phyloP scores from a whole-genome alignment of 2,329 filamentous ascomycete species.

The Fusarium sp. region DNA sequence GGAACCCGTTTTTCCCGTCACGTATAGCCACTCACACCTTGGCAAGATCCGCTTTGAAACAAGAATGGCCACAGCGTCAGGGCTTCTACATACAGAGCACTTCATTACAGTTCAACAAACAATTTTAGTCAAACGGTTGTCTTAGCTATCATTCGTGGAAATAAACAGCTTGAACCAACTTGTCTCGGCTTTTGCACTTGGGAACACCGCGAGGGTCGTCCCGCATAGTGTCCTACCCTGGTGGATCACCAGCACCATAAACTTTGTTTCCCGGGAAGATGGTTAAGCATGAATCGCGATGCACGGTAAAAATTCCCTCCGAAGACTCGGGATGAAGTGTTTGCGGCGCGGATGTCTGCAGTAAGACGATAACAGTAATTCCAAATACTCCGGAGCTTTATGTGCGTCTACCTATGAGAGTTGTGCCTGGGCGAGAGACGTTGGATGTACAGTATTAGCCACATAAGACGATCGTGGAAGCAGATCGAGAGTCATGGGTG shows the following conservation, averaged over 20 bases:
- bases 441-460: neutral
- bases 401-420: neutral
- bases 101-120: neutral
- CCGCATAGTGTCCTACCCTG: neutral
- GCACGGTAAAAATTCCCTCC: neutral
- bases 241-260: conserved; percentile 3
- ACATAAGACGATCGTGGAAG: neutral
- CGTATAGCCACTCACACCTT: conserved; percentile 5
- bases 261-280: neutral
- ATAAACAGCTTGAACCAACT: neutral
- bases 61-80: neutral
- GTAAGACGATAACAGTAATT: neutral
- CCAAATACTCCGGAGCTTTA: neutral
- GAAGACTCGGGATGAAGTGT: neutral
- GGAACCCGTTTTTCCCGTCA: conserved; percentile 19
- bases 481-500: conserved; percentile 10
- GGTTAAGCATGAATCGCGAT: conserved; percentile 14
- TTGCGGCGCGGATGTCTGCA: conserved; percentile 5
- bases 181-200: conserved; percentile 14
- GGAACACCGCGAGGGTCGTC: neutral
- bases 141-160: conserved; percentile 16
- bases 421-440: neutral
- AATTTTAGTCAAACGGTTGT: neutral
- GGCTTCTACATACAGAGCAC: neutral
- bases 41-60: conserved; percentile 21